Conservation (phyloP, 495 filamentous ascomycete genomes). For the Cercophora samala region DNA sequence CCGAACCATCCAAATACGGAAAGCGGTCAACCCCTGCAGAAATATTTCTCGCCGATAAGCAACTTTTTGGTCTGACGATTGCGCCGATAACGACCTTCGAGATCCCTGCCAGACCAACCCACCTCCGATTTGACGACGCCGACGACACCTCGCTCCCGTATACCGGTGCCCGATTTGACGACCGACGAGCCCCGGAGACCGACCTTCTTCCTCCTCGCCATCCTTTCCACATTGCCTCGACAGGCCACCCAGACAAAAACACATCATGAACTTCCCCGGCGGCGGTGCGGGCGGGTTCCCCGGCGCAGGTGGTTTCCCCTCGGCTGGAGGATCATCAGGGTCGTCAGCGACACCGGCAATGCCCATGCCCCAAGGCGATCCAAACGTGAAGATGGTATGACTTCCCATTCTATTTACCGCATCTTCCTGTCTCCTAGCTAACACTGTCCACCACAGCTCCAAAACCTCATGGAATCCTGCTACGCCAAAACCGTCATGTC, state of each 20-base stretch:
- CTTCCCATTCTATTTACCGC: too few relatives aligned
- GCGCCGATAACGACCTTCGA: not conserved
- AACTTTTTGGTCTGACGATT: conserved; percentile 1
- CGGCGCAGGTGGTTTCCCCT: conserved; percentile 12
- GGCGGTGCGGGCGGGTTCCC: conserved; percentile 21
- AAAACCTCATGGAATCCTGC: conserved; percentile 78
- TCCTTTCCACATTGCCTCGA: not conserved
- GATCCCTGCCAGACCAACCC: not conserved
- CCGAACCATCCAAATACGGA: not conserved
- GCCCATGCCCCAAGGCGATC: conserved; percentile 38
- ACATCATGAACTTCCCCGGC: conserved; percentile 24
- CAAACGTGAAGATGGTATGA: conserved; percentile 39
- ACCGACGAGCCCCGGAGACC: not conserved
- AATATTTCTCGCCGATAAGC: conserved; percentile 8
- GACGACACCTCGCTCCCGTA: not conserved
- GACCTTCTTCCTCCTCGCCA: not conserved
- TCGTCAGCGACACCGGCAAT: conserved; percentile 7
- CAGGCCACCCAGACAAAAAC: not conserved
- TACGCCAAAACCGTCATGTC: conserved; percentile 77
- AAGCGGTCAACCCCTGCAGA: not conserved
- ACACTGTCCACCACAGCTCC: conserved; percentile 32
- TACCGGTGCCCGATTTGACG: not conserved
- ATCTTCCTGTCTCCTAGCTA: not conserved
- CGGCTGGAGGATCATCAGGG: not conserved
- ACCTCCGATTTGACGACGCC: not conserved